phyloP scores from a whole-genome alignment of 148 eudicot genomes.

The Camellia sinensis region DNA sequence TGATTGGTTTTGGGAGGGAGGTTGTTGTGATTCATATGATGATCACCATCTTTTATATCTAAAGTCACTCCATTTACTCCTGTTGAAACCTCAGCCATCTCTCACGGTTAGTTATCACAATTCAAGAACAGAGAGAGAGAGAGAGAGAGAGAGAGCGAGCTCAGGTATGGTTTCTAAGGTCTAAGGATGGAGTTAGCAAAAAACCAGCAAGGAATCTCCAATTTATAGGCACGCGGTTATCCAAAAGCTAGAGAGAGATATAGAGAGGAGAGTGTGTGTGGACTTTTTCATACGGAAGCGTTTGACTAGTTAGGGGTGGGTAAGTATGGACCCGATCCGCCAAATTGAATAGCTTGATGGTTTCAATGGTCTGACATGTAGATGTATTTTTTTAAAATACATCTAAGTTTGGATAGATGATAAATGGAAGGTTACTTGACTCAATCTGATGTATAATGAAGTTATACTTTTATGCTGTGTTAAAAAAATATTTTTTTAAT shows the following conservation, averaged over 20 bases:
- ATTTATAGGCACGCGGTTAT: neutral
- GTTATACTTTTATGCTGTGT: too few species aligned
- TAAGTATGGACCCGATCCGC: neutral
- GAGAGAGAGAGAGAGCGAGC: constrained; percentile 5
- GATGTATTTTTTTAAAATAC: too few species aligned
- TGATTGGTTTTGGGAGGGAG: constrained; percentile 10
- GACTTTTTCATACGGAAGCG: neutral
- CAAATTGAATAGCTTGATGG: neutral
- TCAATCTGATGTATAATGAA: too few species aligned
- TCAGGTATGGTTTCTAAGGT: neutral
- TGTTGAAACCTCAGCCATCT: constrained; percentile 54
- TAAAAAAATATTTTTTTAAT: too few species aligned
- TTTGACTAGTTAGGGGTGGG: neutral
- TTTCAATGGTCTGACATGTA: neutral
- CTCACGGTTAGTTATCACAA: neutral
- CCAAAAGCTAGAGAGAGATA: neutral
- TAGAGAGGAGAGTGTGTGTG: neutral
- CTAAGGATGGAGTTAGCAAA: neutral
- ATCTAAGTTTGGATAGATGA: too few species aligned
- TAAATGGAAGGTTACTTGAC: too few species aligned
- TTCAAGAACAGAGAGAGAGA: neutral
- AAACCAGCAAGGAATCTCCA: neutral
- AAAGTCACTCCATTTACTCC: constrained; percentile 42
- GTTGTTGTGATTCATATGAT: constrained; percentile 4
- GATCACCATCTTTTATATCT: constrained; percentile 35